A percentile compares a stretch with the other conserved stretches of the same genome.
These are phyloP conservation scores for Angomonas desouzai DNA, from an alignment of 208 protist genomes.

Conservation along the genomic window DNA sequence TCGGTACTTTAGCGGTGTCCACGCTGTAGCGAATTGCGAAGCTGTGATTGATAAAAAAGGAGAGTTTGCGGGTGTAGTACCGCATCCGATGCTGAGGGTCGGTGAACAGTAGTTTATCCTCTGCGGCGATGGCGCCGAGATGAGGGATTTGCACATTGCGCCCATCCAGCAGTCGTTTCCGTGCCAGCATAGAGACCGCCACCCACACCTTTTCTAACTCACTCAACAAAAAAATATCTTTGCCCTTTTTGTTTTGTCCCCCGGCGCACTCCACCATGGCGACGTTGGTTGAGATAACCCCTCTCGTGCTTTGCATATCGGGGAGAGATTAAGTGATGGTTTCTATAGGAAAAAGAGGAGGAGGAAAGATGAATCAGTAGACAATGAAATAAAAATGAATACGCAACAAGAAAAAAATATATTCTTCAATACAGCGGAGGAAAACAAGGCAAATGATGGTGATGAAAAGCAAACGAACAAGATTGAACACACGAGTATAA, in stretches of 20 bases:
- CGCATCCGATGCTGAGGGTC: constrained; percentile 30
- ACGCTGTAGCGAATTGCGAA: constrained; percentile 49
- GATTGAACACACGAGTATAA: too few relatives aligned
- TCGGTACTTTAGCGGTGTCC: constrained; percentile 29
- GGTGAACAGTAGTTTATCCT: constrained; percentile 34
- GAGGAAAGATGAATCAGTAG: too few relatives aligned
- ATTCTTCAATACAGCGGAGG: too few relatives aligned
- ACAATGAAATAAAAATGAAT: too few relatives aligned
- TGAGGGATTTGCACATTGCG: constrained; percentile 51
- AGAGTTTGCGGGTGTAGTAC: constrained; percentile 35
- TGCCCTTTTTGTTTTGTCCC: constrained; percentile 48
- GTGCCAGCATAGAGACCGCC: constrained; percentile 49
- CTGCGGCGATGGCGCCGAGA: constrained; percentile 62
- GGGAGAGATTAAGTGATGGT: too few relatives aligned
- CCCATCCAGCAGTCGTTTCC: constrained; percentile 56
- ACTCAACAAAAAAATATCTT: constrained; percentile 73
- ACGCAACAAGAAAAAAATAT: too few relatives aligned
- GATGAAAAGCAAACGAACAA: too few relatives aligned
- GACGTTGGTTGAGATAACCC: constrained; percentile 65
- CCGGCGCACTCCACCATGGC: constrained; percentile 80
- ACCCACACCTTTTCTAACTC: constrained; percentile 84
- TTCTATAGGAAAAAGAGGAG: neutral
- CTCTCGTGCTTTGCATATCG: constrained; percentile 72
- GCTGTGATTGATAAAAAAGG: constrained; percentile 40
- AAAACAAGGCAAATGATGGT: too few relatives aligned